These are phyloP conservation scores for Sporobolus alterniflorus DNA, from an alignment of 202 grass and related monocot genomes.

Conservation along the genomic window DNA sequence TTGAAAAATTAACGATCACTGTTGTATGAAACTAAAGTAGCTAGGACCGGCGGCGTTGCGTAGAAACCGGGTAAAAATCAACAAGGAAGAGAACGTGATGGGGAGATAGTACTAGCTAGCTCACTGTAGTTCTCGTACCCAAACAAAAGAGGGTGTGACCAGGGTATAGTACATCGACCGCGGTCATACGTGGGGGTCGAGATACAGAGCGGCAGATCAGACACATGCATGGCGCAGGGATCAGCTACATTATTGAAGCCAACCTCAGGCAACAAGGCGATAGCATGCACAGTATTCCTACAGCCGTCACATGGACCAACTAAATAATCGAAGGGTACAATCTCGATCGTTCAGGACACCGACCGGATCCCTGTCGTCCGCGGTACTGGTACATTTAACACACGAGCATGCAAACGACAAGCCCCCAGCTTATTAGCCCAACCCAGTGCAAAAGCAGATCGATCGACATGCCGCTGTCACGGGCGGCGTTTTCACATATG, in stretches of 20 bases:
- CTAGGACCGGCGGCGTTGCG: too few relatives aligned
- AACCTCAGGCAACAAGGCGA: too few relatives aligned
- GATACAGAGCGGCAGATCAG: background rate
- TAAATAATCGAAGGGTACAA: background rate
- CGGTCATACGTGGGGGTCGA: background rate
- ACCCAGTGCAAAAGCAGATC: background rate
- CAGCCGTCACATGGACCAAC: background rate
- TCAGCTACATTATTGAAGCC: too few relatives aligned
- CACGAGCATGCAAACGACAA: background rate
- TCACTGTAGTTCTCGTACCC: background rate
- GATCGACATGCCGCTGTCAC: background rate
- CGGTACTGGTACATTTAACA: background rate
- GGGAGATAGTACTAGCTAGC: background rate
- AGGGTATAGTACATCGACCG: background rate
- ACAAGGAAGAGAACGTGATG: too few relatives aligned
- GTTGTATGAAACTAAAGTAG: too few relatives aligned
- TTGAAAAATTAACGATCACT: too few relatives aligned
- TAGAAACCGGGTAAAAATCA: too few relatives aligned
- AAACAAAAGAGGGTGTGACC: background rate
- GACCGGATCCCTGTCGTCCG: slow-evolving; percentile 14
- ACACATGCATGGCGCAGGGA: background rate
- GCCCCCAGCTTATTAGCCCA: too few relatives aligned
- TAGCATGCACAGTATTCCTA: background rate
- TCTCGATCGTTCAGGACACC: too few relatives aligned
- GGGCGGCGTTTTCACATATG: background rate